Conservation (phyloP, 108 stramenopile genomes). For the Nitzschia sp. region DNA sequence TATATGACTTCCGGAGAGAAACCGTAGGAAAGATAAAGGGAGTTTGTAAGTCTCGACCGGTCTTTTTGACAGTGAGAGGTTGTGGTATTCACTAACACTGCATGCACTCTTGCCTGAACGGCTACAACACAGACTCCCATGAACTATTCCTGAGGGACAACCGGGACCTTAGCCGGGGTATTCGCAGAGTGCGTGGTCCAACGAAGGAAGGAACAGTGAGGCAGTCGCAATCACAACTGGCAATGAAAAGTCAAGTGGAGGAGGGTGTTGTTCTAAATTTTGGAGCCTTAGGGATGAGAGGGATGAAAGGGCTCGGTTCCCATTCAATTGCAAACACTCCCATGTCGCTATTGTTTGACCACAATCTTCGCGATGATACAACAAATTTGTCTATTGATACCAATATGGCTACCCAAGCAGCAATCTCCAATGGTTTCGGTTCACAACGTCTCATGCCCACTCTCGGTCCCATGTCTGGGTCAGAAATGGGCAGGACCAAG, state of each 20-base stretch:
- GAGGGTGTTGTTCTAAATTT: neutral
- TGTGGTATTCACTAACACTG: neutral
- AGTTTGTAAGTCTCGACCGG: conserved; percentile 9
- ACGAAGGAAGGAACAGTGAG: conserved; percentile 1
- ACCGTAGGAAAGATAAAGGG: conserved; percentile 3
- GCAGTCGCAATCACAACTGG: neutral
- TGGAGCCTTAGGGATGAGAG: no score
- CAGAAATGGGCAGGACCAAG: no score
- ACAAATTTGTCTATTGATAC: no score
- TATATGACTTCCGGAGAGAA: conserved; percentile 16
- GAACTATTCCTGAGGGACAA: conserved; percentile 15
- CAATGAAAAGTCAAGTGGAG: neutral
- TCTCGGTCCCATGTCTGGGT: no score
- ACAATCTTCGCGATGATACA: no score
- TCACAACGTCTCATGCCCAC: no score
- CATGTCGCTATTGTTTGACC: no score
- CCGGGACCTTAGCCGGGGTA: conserved; percentile 6
- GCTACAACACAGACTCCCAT: conserved; percentile 12
- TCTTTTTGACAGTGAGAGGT: neutral
- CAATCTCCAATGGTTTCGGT: no score
- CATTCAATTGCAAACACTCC: no score
- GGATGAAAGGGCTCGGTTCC: no score
- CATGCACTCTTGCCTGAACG: neutral
- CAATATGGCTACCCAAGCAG: no score
- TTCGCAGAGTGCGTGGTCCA: conserved; percentile 5